Base-by-base conservation (phyloP, 768 basidiomycete genomes). In the Asterophora parasitica region DNA sequence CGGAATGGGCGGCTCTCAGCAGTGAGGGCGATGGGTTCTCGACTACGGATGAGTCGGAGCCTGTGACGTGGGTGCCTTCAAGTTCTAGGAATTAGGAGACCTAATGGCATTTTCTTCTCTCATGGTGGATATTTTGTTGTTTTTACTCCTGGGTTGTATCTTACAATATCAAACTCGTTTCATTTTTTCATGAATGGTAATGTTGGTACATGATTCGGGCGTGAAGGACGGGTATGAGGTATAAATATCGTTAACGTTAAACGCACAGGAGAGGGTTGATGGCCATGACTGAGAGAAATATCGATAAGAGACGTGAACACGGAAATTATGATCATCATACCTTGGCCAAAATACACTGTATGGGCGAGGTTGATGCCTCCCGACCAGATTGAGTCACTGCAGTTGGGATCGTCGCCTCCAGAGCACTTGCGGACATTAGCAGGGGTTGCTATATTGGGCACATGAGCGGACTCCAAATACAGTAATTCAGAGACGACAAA, bases 1-100 rank as follows among this genome's bases (percentile, higher is more conserved):
- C 73, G n/a, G 83, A 82, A 30, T 93, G 91, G 91, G 86, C 79
- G 30, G 80, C 73, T 28, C 64, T 79, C 56, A 79, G 76, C 51
- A 85, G 83, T 55, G 82, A 83, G 47, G 67, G 61, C 19, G 85
- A 86, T 43, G 65, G 62, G 20, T 65, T 64, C 51, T 54, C 59
- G 34, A 65, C 68, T 32, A 59, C 66, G 23, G 67, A 68, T 34
- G 58, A 59, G 49, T 58, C 64, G 35, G 61, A 52, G 33, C 30
- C 30, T 31, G 31, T 50, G 23, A 42, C 48, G 20, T 58, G 56
- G 51, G 35, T 56, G 16, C 19, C 46, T 43, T 16, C 45, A n/a
- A n/a, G n/a, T 19, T 51, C 53, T 28, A 17, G 35, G 13, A 35
- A 38, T 39, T 37, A 38, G 49, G 32, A 26, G 32, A 12, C 7